Percentiles rank a stretch among this genome's conserved stretches.
These are phyloP conservation scores for Physcomitrellopsis africana DNA, from an alignment of 225 moss, liverwort and hornwort species.

Conservation along the genomic window DNA sequence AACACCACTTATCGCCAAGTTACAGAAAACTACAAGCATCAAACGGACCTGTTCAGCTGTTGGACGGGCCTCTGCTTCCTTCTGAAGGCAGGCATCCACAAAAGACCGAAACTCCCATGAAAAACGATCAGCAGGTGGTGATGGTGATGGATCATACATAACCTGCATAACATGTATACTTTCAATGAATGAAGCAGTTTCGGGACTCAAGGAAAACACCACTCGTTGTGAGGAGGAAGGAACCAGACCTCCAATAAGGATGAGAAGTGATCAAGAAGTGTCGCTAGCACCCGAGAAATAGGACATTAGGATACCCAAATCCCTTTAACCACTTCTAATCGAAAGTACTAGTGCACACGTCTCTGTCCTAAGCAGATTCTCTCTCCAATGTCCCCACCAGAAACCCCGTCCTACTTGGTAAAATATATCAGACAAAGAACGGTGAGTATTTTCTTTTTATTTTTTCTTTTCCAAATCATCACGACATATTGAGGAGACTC, in stretches of 20 bases:
- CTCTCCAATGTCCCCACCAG: conserved; percentile 8
- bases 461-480: no score
- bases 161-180: no score
- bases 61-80: no score
- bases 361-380: background rate
- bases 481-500: conserved; percentile 11
- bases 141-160: no score
- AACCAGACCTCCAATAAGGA: no score
- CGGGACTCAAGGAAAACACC: background rate
- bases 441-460: conserved; percentile 15
- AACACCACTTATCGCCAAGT: background rate
- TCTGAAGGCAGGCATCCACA: no score
- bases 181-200: background rate
- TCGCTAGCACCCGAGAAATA: conserved; percentile 1
- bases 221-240: no score
- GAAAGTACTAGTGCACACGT: background rate
- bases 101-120: no score
- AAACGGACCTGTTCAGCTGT: no score
- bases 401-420: conserved; percentile 2
- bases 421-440: background rate
- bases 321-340: background rate
- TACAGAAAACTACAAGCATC: background rate
- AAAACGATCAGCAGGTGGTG: no score
- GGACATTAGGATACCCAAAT: no score
- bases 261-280: background rate